Conservation (phyloP, 768 basidiomycete species). For the Pleurotus tuoliensis region DNA sequence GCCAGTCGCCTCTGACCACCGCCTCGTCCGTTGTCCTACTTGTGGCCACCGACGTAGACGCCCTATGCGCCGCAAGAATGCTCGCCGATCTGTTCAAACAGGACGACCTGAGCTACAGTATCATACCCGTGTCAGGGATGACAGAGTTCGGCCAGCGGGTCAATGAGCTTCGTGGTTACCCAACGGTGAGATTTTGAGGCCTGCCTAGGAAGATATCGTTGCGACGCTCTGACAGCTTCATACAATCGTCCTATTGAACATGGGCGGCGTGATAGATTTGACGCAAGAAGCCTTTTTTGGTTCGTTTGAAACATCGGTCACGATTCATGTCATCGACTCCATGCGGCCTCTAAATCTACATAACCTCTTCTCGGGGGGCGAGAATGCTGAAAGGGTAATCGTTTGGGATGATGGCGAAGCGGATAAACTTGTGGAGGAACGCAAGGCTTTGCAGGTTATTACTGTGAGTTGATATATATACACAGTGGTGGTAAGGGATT, state of each 20-base stretch:
- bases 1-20: slow-evolving; percentile 70
- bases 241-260: slow-evolving; percentile 87
- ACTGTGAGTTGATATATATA: slow-evolving; percentile 47
- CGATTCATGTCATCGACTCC: slow-evolving; percentile 93
- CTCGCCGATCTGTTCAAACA: slow-evolving; percentile 85
- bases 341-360: slow-evolving; percentile 85
- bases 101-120: slow-evolving; percentile 89
- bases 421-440: slow-evolving; percentile 63
- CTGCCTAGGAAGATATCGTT: no score
- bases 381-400: slow-evolving; percentile 67
- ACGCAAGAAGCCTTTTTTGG: slow-evolving; percentile 75
- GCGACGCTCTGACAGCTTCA: slow-evolving; percentile 52
- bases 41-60: slow-evolving; percentile 89
- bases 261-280: slow-evolving; percentile 87
- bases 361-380: slow-evolving; percentile 74
- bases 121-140: slow-evolving; percentile 86
- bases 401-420: slow-evolving; percentile 93
- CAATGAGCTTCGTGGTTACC: slow-evolving; percentile 18
- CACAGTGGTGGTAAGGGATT: slow-evolving; percentile 6
- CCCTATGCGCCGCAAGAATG: slow-evolving; percentile 87
- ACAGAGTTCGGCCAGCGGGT: slow-evolving; percentile 36
- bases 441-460: slow-evolving; percentile 80
- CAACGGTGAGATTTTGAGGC: slow-evolving; percentile 13
- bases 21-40: slow-evolving; percentile 84
- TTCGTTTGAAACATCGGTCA: slow-evolving; percentile 55